Evolutionary conservation across 2,329 filamentous ascomycete species (phyloP), one percentile per base, ranked within the genome.

Genomic region (Colletotrichum horii): DNA sequence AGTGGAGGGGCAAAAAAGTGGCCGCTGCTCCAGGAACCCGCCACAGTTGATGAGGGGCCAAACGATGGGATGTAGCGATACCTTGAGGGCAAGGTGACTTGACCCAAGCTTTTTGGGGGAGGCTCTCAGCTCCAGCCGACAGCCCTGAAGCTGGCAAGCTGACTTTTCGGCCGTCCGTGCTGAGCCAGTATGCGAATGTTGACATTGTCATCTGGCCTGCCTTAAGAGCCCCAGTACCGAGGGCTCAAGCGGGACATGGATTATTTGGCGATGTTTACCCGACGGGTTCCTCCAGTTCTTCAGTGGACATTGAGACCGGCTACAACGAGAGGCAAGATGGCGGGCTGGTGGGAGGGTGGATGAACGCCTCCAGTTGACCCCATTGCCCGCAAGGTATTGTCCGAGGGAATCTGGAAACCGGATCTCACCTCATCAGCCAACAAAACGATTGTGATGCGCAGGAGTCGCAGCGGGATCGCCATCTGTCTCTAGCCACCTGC

Each of bases 361-460:
- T 19, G 56, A 64, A 32, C 36, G 15, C 26, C 14, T 70, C 28
- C 36, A 56, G 64, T 52, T 55, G 58, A 43, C 30, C 34, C 68
- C 32, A 43, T 66, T 34, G 34, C 24, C 56, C 32, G 36, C 16
- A 52, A 48, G 43, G 43, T 52, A 52, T 52, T 52, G 43, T 28
- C 15, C 22, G 58, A 32, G 58, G 28, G 28, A 7, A 52, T 19
- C 15, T 66, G 62, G 62, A 48, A 48, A 66, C 34, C 22, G 34
- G 36, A 61, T 69, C 34, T 60, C 34, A 60, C 32, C 55, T 61
- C 60, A 36, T 55, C 36, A 73, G 43, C 28, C 74, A 74, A 69
- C 70, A 69, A 52, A 76, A 68, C 58, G 48, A 76, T 69, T 64
- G 70, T 69, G 74, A 76, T 76, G 65, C 26, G 34, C 70, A 73